Conservation (phyloP, 2,329 filamentous ascomycete species). For the Ophiostoma populinum region DNA sequence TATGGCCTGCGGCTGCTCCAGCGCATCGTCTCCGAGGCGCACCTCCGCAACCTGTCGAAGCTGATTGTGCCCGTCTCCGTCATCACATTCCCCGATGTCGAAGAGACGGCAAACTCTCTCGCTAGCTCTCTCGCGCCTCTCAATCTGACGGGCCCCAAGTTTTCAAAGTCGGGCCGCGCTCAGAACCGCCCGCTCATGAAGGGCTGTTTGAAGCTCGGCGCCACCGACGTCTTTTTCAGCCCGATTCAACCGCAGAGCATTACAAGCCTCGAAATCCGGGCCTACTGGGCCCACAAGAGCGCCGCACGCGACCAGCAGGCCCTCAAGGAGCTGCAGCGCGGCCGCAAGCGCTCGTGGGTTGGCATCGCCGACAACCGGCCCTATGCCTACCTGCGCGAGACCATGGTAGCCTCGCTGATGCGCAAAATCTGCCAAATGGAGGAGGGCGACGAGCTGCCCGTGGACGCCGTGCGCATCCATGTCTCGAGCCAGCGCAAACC, state of each 20-base stretch:
- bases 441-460: slow-evolving; percentile 44
- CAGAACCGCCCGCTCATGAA: slow-evolving; percentile 35
- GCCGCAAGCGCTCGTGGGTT: slow-evolving; percentile 81
- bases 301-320: slow-evolving; percentile 56
- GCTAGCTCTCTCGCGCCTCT: neutral
- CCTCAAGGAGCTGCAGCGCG: slow-evolving; percentile 53
- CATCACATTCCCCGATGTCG: slow-evolving; percentile 23
- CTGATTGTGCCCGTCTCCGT: slow-evolving; percentile 39
- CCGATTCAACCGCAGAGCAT: slow-evolving; percentile 60
- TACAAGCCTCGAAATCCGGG: slow-evolving; percentile 62
- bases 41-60: slow-evolving; percentile 36
- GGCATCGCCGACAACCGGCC: slow-evolving; percentile 72
- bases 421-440: slow-evolving; percentile 58
- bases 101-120: neutral
- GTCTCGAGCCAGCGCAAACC: slow-evolving; percentile 48
- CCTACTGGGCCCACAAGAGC: slow-evolving; percentile 66
- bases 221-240: slow-evolving; percentile 68
- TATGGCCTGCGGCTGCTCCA: slow-evolving; percentile 39
- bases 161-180: slow-evolving; percentile 7
- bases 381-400: slow-evolving; percentile 77
- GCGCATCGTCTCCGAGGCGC: slow-evolving; percentile 39
- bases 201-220: slow-evolving; percentile 69
- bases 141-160: neutral
- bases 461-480: slow-evolving; percentile 48
- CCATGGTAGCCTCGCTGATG: slow-evolving; percentile 87